Conservation (phyloP, 257 asterid species). For the Ocimum tenuiflorum region DNA sequence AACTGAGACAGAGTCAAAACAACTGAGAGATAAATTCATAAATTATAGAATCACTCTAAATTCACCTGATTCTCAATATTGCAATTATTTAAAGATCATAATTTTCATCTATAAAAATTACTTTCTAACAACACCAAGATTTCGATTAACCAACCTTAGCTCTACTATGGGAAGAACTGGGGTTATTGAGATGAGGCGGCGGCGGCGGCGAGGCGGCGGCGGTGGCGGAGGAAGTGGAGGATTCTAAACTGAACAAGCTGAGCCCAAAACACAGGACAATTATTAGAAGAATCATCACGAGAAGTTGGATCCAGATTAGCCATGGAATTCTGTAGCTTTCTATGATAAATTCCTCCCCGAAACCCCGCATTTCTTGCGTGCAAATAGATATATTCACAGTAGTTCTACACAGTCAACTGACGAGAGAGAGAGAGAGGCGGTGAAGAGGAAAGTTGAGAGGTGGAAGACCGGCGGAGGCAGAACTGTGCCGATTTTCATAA, state of each 20-base stretch:
- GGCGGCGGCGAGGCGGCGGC: conserved; percentile 17
- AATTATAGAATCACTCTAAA: neutral
- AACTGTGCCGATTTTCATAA: neutral
- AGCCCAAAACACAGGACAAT: conserved; percentile 50
- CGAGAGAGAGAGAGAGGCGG: neutral
- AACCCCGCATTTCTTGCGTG: conserved; percentile 39
- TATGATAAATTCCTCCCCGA: conserved; percentile 54
- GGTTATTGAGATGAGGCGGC: conserved; percentile 22
- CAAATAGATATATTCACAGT: neutral
- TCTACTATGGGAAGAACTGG: conserved; percentile 30
- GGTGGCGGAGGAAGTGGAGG: conserved; percentile 29
- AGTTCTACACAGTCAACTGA: neutral
- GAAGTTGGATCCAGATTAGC: conserved; percentile 73
- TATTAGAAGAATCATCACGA: conserved; percentile 56
- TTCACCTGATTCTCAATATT: neutral
- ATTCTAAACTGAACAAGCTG: conserved; percentile 37
- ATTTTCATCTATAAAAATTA: neutral
- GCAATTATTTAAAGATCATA: neutral
- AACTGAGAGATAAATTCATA: neutral
- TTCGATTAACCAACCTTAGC: conserved; percentile 27
- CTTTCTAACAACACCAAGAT: neutral
- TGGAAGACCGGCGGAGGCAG: neutral
- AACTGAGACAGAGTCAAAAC: neutral
- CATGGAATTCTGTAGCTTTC: conserved; percentile 59
- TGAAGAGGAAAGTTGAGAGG: conserved; percentile 8